Evolutionary conservation across 2,329 filamentous ascomycete genomes (phyloP).

Genomic region (Monosporascus sp.): DNA sequence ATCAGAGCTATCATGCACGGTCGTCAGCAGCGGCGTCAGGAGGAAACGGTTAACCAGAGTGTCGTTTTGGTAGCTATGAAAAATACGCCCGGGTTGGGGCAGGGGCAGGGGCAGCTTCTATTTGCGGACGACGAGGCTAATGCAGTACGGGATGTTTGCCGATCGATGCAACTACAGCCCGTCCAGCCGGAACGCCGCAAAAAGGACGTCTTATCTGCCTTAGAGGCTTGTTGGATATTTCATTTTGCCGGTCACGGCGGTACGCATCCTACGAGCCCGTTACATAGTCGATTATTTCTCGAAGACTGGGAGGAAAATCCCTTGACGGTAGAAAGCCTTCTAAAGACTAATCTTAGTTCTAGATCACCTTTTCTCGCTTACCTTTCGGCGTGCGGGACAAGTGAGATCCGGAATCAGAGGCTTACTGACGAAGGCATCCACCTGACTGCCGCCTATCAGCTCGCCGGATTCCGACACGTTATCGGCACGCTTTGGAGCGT

Average conservation of each 20-base stretch:
- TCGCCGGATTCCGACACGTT: conserved; percentile 35
- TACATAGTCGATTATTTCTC: conserved; percentile 24
- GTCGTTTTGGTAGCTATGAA: conserved; percentile 26
- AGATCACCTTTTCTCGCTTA: conserved; percentile 29
- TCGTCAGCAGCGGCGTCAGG: neutral
- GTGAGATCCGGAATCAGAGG: conserved; percentile 12
- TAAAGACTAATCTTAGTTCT: conserved; percentile 9
- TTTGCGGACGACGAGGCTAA: conserved; percentile 11
- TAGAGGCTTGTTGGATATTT: conserved; percentile 28
- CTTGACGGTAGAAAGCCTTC: conserved; percentile 9
- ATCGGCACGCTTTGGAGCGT: conserved; percentile 10
- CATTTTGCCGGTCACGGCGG: conserved; percentile 38
- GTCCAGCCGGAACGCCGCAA: conserved; percentile 5
- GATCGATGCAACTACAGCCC: neutral
- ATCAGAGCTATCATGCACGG: conserved; percentile 24
- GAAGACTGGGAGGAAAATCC: conserved; percentile 3
- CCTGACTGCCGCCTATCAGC: conserved; percentile 31
- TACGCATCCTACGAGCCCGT: conserved; percentile 23
- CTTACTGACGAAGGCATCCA: conserved; percentile 34
- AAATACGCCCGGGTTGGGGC: conserved; percentile 12
- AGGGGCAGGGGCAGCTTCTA: too few relatives aligned
- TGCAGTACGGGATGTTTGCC: conserved; percentile 7
- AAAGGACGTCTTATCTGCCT: conserved; percentile 16
- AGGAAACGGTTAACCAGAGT: conserved; percentile 8
- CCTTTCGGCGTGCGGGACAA: conserved; percentile 33